Percentiles rank a stretch among this genome's conserved stretches.
These are phyloP conservation scores for Haplosporangium gracile DNA, from an alignment of 192 early-diverging fungal species.

Conservation along the genomic window DNA sequence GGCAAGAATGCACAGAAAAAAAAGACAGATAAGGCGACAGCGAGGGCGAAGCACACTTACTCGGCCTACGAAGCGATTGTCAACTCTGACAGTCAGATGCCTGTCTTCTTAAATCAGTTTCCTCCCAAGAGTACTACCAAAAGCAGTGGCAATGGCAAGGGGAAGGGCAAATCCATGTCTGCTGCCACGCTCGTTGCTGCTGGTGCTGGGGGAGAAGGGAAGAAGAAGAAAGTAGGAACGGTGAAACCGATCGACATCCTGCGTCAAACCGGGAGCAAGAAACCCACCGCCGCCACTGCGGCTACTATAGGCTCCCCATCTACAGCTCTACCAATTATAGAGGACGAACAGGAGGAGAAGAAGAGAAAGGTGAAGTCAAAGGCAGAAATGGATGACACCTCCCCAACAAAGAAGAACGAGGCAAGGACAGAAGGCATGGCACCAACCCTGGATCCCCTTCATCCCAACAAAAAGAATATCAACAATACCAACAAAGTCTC, in stretches of 20 bases:
- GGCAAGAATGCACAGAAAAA: neutral
- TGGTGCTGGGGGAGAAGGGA: neutral
- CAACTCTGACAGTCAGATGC: constrained; percentile 27
- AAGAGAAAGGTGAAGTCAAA: neutral
- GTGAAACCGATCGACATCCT: neutral
- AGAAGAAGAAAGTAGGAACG: neutral
- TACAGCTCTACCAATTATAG: neutral
- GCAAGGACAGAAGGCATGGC: neutral
- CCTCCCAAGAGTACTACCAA: neutral
- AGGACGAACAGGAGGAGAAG: neutral
- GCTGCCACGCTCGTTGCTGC: neutral
- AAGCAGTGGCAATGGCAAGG: neutral
- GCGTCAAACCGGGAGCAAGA: neutral
- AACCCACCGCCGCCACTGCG: neutral
- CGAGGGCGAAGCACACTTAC: neutral
- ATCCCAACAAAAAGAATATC: neutral
- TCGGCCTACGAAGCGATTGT: constrained; percentile 22
- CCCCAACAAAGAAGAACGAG: neutral
- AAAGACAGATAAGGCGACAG: neutral
- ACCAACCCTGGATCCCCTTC: neutral
- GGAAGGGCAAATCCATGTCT: neutral
- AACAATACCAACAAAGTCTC: neutral
- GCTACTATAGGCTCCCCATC: neutral
- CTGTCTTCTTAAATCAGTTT: constrained; percentile 12
- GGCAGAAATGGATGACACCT: neutral